Percentiles rank a stretch among this genome's conserved stretches.
Evolutionary conservation across 1,284 basidiomycete species (phyloP).

Genomic region (Cryptococcus sp.): DNA sequence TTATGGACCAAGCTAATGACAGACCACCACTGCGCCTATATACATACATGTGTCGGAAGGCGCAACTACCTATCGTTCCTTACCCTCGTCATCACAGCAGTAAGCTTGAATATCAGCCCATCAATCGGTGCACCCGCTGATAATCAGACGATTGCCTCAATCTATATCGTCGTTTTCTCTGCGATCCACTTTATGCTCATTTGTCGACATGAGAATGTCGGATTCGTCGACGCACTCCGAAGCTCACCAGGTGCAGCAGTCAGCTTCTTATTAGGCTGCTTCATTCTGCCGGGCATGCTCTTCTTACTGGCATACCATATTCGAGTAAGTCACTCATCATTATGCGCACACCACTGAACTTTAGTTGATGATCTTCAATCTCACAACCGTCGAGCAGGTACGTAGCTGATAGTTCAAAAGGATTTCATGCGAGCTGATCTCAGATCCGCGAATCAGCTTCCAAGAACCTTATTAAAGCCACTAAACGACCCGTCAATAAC

Average conservation of each 20-base stretch:
- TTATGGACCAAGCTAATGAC: conserved; percentile 39
- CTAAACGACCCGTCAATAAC: conserved; percentile 34
- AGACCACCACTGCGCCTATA: conserved; percentile 89
- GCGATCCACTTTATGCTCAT: conserved; percentile 73
- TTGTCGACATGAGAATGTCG: conserved; percentile 54
- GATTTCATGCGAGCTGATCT: neutral
- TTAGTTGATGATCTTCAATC: conserved; percentile 72
- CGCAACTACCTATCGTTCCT: conserved; percentile 90
- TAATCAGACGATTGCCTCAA: conserved; percentile 60
- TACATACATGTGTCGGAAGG: conserved; percentile 87
- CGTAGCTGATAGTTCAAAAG: conserved; percentile 26
- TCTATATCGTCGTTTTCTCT: conserved; percentile 73
- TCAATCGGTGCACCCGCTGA: neutral
- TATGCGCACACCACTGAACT: conserved; percentile 5
- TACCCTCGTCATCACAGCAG: conserved; percentile 65
- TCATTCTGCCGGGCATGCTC: conserved; percentile 72
- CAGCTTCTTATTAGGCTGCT: conserved; percentile 63
- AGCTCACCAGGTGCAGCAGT: conserved; percentile 70
- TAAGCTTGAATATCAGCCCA: conserved; percentile 50
- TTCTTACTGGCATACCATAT: conserved; percentile 78
- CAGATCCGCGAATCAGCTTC: conserved; percentile 45
- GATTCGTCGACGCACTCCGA: conserved; percentile 58
- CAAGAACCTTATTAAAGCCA: conserved; percentile 26
- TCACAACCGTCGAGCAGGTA: conserved; percentile 91
- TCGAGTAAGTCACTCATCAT: conserved; percentile 56